These are phyloP conservation scores for Paratinospora sagittata DNA, from an alignment of 164 flowering plant species.

Conservation along the genomic window DNA sequence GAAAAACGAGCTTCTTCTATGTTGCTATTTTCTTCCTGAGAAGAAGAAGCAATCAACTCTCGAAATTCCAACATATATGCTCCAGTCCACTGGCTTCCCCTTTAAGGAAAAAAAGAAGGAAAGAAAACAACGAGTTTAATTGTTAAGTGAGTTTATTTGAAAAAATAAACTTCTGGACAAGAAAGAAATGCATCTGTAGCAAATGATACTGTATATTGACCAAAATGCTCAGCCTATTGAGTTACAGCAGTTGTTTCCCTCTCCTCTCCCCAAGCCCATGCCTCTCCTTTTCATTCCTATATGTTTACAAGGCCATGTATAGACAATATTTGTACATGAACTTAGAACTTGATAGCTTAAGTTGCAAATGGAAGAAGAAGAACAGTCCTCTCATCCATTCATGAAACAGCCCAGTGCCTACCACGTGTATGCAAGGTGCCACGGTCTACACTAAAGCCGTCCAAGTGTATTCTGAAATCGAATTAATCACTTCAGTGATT, in stretches of 20 bases:
- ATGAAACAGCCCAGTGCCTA: too few species aligned
- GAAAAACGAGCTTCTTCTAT: slow-evolving; percentile 78
- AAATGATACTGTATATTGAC: neutral
- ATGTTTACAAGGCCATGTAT: neutral
- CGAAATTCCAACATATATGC: slow-evolving; percentile 69
- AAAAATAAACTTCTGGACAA: slow-evolving; percentile 2
- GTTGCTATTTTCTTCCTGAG: slow-evolving; percentile 21
- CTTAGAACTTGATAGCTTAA: too few species aligned
- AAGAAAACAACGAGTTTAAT: neutral
- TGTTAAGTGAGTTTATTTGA: neutral
- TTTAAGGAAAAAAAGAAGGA: neutral
- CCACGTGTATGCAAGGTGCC: too few species aligned
- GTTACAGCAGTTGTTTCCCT: neutral
- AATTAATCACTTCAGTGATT: too few species aligned
- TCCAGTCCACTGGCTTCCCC: slow-evolving; percentile 91
- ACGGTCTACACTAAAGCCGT: too few species aligned
- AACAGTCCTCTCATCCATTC: too few species aligned
- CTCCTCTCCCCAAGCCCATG: neutral
- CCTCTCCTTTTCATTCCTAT: neutral
- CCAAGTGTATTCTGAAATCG: too few species aligned
- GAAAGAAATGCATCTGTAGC: neutral
- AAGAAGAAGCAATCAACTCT: slow-evolving; percentile 46
- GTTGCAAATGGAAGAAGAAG: too few species aligned
- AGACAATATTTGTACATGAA: too few species aligned
- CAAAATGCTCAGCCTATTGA: too few species aligned